Conservation (phyloP, 768 basidiomycete genomes). For the Boletus barrowsii region DNA sequence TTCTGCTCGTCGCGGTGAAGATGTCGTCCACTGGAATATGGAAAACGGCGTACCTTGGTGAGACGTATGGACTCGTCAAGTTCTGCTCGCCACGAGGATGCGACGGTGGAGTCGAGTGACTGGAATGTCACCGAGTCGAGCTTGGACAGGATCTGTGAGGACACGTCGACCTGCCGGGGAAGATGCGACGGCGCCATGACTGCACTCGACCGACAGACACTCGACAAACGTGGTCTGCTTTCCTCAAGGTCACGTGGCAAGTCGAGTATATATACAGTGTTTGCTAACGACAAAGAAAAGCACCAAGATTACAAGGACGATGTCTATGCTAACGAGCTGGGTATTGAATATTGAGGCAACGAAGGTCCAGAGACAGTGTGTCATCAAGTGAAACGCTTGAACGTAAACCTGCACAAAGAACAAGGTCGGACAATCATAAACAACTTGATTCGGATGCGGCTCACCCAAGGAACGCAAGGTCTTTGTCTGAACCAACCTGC, state of each 20-base stretch:
- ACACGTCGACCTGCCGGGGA: constrained; percentile 68
- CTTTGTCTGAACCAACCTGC: constrained; percentile 62
- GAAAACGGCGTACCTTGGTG: constrained; percentile 56
- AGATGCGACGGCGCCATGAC: constrained; percentile 74
- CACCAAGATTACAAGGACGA: constrained; percentile 25
- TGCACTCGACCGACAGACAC: constrained; percentile 1
- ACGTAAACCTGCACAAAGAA: constrained; percentile 61
- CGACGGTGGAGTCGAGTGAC: constrained; percentile 57
- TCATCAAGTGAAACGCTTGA: constrained; percentile 62
- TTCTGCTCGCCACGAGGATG: constrained; percentile 67
- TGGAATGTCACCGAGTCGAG: constrained; percentile 60
- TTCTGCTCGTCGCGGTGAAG: constrained; percentile 38
- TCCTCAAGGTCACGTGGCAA: constrained; percentile 1
- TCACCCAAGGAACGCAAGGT: constrained; percentile 65
- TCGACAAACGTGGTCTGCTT: not conserved
- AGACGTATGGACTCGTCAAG: constrained; percentile 66
- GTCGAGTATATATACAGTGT: constrained; percentile 12
- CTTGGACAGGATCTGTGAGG: constrained; percentile 67
- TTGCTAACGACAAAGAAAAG: constrained; percentile 16
- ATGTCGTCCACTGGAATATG: not conserved
- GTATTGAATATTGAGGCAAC: constrained; percentile 20
- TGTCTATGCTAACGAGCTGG: constrained; percentile 29
- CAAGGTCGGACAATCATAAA: constrained; percentile 1
- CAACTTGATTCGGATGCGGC: constrained; percentile 17
- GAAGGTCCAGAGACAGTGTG: not conserved